These are phyloP conservation scores for Lactarius vividus DNA, from an alignment of 768 basidiomycete species.

Conservation along the genomic window DNA sequence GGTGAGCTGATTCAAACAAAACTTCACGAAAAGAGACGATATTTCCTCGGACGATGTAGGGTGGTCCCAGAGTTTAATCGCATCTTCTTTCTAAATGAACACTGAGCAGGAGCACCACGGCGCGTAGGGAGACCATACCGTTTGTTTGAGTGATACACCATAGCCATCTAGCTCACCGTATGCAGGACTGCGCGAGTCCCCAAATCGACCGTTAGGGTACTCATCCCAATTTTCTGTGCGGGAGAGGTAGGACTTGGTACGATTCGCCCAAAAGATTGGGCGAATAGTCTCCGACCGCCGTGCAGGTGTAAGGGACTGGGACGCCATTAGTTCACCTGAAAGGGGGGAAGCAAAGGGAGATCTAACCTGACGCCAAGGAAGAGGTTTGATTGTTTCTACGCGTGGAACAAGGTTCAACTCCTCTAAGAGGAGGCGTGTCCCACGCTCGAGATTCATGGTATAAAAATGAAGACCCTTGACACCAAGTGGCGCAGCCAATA, in stretches of 20 bases:
- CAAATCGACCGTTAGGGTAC: conserved; percentile 98
- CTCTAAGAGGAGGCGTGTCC: conserved; percentile 91
- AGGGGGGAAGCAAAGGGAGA: conserved; percentile 27
- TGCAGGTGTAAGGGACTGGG: conserved; percentile 85
- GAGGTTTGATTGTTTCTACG: conserved; percentile 87
- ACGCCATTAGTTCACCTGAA: conserved; percentile 22
- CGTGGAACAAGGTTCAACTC: conserved; percentile 86
- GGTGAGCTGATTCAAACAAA: conserved; percentile 69
- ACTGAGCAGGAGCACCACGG: not conserved
- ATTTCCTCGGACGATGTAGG: conserved; percentile 69
- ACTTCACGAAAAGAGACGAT: conserved; percentile 70
- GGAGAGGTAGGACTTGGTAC: conserved; percentile 90
- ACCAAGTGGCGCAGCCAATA: conserved; percentile 74
- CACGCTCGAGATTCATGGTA: conserved; percentile 96
- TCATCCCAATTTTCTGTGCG: conserved; percentile 99
- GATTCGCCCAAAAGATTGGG: conserved; percentile 99
- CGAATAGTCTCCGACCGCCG: conserved; percentile 90
- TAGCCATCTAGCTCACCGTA: conserved; percentile 98
- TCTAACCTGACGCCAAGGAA: conserved; percentile 92
- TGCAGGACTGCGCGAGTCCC: conserved; percentile 95
- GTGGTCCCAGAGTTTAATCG: conserved; percentile 82
- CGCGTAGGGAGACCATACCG: conserved; percentile 44
- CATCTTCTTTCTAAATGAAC: conserved; percentile 71
- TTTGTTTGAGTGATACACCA: conserved; percentile 88
- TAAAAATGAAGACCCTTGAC: conserved; percentile 93